These are phyloP conservation scores for Penicillium hesseltinei DNA, from an alignment of 2,329 filamentous ascomycete genomes.

Conservation along the genomic window DNA sequence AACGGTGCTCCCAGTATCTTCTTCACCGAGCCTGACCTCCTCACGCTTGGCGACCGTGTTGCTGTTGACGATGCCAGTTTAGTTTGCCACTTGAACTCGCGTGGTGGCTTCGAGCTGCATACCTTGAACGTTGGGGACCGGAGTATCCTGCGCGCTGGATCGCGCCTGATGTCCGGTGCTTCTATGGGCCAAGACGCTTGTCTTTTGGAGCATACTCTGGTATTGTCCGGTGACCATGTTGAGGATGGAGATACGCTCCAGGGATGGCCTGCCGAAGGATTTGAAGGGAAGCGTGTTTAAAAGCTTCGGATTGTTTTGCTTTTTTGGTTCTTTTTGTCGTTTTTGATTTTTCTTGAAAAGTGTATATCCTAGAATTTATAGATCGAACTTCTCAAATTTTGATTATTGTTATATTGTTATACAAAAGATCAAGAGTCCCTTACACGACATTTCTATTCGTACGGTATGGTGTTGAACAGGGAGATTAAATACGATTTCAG, in stretches of 20 bases:
- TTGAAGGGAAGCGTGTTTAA: constrained; percentile 24
- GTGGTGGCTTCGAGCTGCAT: constrained; percentile 58
- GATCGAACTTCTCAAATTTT: background rate
- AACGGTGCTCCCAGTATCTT: constrained; percentile 53
- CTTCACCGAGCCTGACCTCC: constrained; percentile 59
- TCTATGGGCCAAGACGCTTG: constrained; percentile 54
- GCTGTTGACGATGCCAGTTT: constrained; percentile 56
- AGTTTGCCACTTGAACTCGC: constrained; percentile 57
- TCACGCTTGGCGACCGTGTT: constrained; percentile 55
- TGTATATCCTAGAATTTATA: background rate
- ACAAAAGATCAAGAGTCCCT: background rate
- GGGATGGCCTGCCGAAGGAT: constrained; percentile 55
- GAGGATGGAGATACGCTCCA: constrained; percentile 53
- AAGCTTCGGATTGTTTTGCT: background rate
- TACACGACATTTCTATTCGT: no score
- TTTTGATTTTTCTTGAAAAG: background rate
- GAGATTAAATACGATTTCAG: no score
- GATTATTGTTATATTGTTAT: background rate
- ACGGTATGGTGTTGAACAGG: no score
- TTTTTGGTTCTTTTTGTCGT: background rate
- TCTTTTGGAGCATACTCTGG: constrained; percentile 57
- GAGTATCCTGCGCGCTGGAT: constrained; percentile 54
- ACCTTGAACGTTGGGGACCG: constrained; percentile 51
- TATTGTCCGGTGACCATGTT: constrained; percentile 58
- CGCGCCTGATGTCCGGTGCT: constrained; percentile 54